Evolutionary conservation across 352 stramenopile genomes (phyloP).

Genomic region (Phytophthora tentaculata): DNA sequence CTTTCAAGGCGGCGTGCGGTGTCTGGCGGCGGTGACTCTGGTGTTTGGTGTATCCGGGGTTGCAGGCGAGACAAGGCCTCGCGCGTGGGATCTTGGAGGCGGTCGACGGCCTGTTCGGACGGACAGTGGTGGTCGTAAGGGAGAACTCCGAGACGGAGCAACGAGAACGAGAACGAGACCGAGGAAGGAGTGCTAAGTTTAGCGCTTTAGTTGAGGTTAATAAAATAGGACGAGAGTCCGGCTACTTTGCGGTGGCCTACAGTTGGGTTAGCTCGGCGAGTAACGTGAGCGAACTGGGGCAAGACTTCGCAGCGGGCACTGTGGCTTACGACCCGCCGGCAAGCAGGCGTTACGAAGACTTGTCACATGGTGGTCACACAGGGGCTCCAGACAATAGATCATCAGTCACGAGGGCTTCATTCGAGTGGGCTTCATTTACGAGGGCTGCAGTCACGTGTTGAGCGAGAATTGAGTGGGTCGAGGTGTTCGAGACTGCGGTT

Average conservation of each 20-base stretch:
- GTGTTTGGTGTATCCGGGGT: neutral
- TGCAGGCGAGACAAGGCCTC: neutral
- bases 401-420: too few species aligned
- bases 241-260: neutral
- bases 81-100: neutral
- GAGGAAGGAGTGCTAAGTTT: neutral
- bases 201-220: neutral
- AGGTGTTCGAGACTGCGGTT: too few species aligned
- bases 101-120: neutral
- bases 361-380: too few species aligned
- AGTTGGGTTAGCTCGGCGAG: neutral
- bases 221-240: neutral
- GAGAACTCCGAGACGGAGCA: neutral
- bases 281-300: too few species aligned
- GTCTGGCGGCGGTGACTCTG: neutral
- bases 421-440: too few species aligned
- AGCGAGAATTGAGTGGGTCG: too few species aligned
- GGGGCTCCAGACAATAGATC: too few species aligned
- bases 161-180: neutral
- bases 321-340: too few species aligned
- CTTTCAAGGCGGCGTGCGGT: neutral
- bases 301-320: too few species aligned
- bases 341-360: too few species aligned
- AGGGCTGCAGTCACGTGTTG: too few species aligned
- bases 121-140: too few species aligned